A percentile compares a stretch with the other conserved stretches of the same genome.
Evolutionary conservation across 2,329 filamentous ascomycete genomes (phyloP).

Genomic region (Colletotrichum liriopes): DNA sequence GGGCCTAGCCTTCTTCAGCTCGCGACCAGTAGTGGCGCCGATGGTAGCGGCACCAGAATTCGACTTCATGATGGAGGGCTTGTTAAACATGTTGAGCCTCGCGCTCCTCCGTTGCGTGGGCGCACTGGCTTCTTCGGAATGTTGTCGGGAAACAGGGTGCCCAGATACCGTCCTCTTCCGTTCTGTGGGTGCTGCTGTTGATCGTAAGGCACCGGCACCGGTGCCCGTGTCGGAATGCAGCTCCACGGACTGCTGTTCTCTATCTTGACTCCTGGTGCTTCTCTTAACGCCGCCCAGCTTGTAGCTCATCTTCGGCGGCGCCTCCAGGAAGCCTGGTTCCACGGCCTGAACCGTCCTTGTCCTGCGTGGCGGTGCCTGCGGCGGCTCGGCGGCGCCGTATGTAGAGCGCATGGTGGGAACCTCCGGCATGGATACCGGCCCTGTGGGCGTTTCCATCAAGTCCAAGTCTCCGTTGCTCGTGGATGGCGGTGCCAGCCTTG

Average conservation of each 20-base stretch:
- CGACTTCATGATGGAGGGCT: constrained; percentile 77
- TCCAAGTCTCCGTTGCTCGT: constrained; percentile 63
- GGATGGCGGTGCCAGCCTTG: constrained; percentile 59
- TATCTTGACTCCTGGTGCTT: constrained; percentile 56
- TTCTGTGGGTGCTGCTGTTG: constrained; percentile 68
- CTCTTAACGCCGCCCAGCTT: constrained; percentile 64
- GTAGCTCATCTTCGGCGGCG: constrained; percentile 76
- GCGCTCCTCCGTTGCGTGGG: constrained; percentile 78
- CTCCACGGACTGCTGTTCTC: constrained; percentile 55
- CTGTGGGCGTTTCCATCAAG: constrained; percentile 75
- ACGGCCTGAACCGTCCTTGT: constrained; percentile 68
- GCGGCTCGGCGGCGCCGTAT: constrained; percentile 58
- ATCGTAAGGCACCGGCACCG: constrained; percentile 53
- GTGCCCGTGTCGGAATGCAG: constrained; percentile 59
- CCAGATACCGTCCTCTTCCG: constrained; percentile 95
- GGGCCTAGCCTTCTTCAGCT: constrained; percentile 88
- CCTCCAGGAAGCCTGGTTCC: constrained; percentile 69
- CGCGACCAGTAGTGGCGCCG: constrained; percentile 75
- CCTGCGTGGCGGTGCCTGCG: constrained; percentile 68
- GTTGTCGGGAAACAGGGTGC: constrained; percentile 73
- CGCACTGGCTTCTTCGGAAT: constrained; percentile 72
- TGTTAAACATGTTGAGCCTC: constrained; percentile 75
- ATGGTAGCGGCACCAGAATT: constrained; percentile 71
- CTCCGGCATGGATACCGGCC: constrained; percentile 60
- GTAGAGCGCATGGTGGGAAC: constrained; percentile 51